Evolutionary conservation across 1,284 basidiomycete species (phyloP).

Genomic region (Sporisorium graminicola): DNA sequence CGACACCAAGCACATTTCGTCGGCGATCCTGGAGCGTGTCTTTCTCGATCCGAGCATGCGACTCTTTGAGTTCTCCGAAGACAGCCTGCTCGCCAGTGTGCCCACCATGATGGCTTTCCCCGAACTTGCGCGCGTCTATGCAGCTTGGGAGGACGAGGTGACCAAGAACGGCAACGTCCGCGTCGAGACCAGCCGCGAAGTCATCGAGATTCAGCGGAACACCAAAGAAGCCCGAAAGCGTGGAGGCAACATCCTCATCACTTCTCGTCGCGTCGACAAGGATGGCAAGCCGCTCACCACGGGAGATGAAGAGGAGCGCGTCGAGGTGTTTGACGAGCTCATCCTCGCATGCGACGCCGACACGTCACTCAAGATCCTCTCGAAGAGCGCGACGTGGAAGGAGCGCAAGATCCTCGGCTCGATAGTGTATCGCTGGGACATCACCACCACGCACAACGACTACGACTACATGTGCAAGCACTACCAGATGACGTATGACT

Average conservation of each 20-base stretch:
- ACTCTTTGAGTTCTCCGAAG: slow-evolving; percentile 59
- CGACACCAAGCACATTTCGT: slow-evolving; percentile 75
- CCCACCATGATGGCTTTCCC: slow-evolving; percentile 72
- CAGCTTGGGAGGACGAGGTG: slow-evolving; percentile 72
- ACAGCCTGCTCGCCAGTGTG: slow-evolving; percentile 71
- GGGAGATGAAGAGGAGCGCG: slow-evolving; percentile 38
- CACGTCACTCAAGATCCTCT: slow-evolving; percentile 75
- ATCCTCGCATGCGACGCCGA: slow-evolving; percentile 76
- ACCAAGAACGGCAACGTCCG: slow-evolving; percentile 72
- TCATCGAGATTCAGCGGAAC: slow-evolving; percentile 70
- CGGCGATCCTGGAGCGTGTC: slow-evolving; percentile 75
- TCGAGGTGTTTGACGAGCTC: slow-evolving; percentile 77
- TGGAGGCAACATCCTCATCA: slow-evolving; percentile 56
- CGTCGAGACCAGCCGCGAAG: slow-evolving; percentile 72
- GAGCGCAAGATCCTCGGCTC: slow-evolving; percentile 76
- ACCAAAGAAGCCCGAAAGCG: slow-evolving; percentile 47
- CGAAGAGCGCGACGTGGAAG: slow-evolving; percentile 74
- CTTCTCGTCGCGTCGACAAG: slow-evolving; percentile 45
- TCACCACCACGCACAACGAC: slow-evolving; percentile 76
- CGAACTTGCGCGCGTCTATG: slow-evolving; percentile 73
- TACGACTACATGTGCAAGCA: slow-evolving; percentile 74
- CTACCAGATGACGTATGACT: slow-evolving; percentile 66
- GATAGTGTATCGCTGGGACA: slow-evolving; percentile 74
- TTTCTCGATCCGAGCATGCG: slow-evolving; percentile 76
- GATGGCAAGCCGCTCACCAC: slow-evolving; percentile 45